Conservation (phyloP, 192 early-diverging fungal genomes). For the Rhizophagus prolifer region DNA sequence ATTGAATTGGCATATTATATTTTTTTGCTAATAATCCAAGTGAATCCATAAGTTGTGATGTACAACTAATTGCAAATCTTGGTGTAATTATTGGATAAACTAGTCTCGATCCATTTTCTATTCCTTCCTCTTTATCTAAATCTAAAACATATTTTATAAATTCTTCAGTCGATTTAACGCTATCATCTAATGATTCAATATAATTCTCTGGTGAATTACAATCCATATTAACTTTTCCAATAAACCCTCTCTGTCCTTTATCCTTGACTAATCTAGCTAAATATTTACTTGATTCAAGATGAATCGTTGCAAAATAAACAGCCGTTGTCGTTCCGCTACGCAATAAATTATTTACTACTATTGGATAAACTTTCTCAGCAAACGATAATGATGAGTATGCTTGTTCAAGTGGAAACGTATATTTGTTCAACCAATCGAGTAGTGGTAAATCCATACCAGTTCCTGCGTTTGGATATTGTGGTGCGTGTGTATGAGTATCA, state of each 20-base stretch:
- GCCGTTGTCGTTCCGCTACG: constrained; percentile 88
- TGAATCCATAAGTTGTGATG: constrained; percentile 62
- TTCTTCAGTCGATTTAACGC: constrained; percentile 62
- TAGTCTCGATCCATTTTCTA: constrained; percentile 28
- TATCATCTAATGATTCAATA: constrained; percentile 67
- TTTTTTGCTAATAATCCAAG: constrained; percentile 71
- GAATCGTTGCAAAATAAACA: constrained; percentile 91
- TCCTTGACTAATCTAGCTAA: constrained; percentile 73
- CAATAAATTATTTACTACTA: constrained; percentile 67
- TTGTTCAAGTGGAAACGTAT: constrained; percentile 88
- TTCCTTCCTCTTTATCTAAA: constrained; percentile 24
- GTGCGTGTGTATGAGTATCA: constrained; percentile 91
- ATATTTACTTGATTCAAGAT: constrained; percentile 68
- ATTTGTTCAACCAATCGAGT: constrained; percentile 85
- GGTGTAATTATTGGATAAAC: constrained; percentile 88
- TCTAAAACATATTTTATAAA: constrained; percentile 63
- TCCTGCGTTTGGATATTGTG: constrained; percentile 87
- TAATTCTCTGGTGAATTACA: constrained; percentile 78
- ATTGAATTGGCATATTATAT: constrained; percentile 82
- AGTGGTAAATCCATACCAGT: constrained; percentile 88
- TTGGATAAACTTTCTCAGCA: constrained; percentile 67
- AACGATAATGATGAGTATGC: constrained; percentile 66
- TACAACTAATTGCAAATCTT: constrained; percentile 88
- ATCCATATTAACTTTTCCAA: constrained; percentile 98
- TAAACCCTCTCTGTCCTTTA: constrained; percentile 87